These are phyloP conservation scores for Amesomyces nigricolor DNA, from an alignment of 2,329 filamentous ascomycete genomes.

Conservation along the genomic window DNA sequence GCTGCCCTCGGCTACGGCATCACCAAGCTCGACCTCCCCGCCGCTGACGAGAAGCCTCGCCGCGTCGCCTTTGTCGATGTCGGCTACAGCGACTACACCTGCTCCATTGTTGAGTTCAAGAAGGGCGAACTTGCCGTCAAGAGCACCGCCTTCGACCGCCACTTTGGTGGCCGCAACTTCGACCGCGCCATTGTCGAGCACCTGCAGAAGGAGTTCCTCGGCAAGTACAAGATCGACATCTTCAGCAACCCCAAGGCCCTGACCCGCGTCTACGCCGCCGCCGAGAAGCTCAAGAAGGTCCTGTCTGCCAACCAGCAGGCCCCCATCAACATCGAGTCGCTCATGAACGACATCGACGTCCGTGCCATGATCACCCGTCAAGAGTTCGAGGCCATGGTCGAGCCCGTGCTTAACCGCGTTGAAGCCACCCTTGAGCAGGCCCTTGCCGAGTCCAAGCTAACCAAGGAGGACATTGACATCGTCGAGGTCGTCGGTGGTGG, in stretches of 20 bases:
- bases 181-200: conserved; percentile 93
- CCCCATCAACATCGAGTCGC: conserved; percentile 91
- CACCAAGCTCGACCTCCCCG: conserved; percentile 90
- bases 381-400: conserved; percentile 85
- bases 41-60: conserved; percentile 82
- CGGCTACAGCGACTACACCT: conserved; percentile 93
- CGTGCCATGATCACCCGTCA: conserved; percentile 83
- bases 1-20: conserved; percentile 95
- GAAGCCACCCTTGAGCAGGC: conserved; percentile 79
- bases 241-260: conserved; percentile 82
- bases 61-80: conserved; percentile 91
- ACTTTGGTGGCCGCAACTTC: conserved; percentile 96
- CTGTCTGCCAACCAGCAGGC: conserved; percentile 91
- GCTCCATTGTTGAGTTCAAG: conserved; percentile 89
- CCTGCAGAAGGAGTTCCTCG: conserved; percentile 92
- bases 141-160: conserved; percentile 85
- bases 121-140: conserved; percentile 96
- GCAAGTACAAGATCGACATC: conserved; percentile 97
- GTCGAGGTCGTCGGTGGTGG: conserved; percentile 93
- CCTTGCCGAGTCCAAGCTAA: conserved; percentile 87
- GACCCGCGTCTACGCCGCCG: conserved; percentile 78
- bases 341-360: conserved; percentile 98
- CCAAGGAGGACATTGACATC: conserved; percentile 83
- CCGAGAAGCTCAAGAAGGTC: conserved; percentile 98
- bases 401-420: conserved; percentile 71